Conservation (phyloP, 371 early-diverging fungal species). For the Quaeritorhiza haematococci region DNA sequence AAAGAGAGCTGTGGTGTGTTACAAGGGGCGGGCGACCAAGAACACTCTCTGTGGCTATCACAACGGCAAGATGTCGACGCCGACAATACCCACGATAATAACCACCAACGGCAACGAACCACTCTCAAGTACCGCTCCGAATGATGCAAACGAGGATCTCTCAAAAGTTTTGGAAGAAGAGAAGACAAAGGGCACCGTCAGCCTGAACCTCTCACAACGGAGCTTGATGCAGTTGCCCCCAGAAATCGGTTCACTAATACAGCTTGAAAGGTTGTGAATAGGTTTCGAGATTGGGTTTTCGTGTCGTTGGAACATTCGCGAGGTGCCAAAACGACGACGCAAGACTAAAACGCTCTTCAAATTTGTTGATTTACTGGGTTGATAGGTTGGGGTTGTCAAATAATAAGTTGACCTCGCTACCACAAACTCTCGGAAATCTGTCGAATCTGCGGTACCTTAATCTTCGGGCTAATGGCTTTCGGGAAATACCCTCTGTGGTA, state of each 20-base stretch:
- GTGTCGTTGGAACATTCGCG: no score
- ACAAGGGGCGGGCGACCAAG: no score
- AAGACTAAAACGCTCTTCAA: background rate
- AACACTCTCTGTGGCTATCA: no score
- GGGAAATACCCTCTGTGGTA: slow-evolving; percentile 31
- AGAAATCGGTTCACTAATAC: slow-evolving; percentile 15
- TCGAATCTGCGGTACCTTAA: slow-evolving; percentile 31
- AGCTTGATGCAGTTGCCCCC: slow-evolving; percentile 16
- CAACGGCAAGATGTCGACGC: no score
- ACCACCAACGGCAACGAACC: no score
- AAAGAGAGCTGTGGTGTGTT: no score
- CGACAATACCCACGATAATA: no score
- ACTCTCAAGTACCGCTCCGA: background rate
- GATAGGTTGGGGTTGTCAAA: slow-evolving; percentile 30
- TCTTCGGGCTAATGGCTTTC: slow-evolving; percentile 26
- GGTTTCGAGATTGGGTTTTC: no score
- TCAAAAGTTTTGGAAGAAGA: slow-evolving; percentile 5
- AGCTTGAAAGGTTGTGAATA: slow-evolving; percentile 24
- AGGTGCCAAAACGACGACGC: background rate
- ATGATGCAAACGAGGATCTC: background rate
- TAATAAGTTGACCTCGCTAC: slow-evolving; percentile 27
- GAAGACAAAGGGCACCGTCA: slow-evolving; percentile 4
- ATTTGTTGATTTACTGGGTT: background rate
- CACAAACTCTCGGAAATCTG: slow-evolving; percentile 15
- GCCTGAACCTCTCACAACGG: slow-evolving; percentile 23